Base-by-base conservation (phyloP, 176 grass and related monocot species). In the Dendrocalamus sinicus region DNA sequence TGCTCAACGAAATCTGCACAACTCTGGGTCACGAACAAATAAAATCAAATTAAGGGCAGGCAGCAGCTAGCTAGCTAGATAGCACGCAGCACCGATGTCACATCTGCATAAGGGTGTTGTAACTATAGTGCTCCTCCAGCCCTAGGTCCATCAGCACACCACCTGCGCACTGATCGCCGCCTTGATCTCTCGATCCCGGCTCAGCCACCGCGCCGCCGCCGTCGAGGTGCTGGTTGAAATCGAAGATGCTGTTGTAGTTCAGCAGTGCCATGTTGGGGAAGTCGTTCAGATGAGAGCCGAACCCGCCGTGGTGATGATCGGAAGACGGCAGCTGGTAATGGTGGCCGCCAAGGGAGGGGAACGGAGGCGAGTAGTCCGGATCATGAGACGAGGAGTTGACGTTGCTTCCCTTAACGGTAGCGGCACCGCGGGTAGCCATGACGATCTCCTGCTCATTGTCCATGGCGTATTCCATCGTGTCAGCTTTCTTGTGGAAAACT, bases 401-500 rank as follows among this genome's bases (percentile, higher is more conserved):
- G 51, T 80, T 59, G 43, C 32, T 32, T 3, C 52, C 63, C 11
- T 45, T 63, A 16, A 70, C 16, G 48, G 39, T 40, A 28, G 58
- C 22, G 10, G 52, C 17, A 9, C 58, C 8, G 9, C 54, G 32
- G 19, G 61, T 1, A 66, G 88, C 55, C 83, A 88, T 75, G 52
- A 28, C 7, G 30, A 81, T 43, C 6, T 77, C 81, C 0, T 76
- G 89, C 50, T 91, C 76, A 24, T 2, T 76, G 48, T 91, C 86
- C 83, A 86, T 72, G 75, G 11, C 3, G 65, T 86, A 86, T n/a
- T 84, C 84, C 59, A 78, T 50, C 10, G 75, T 70, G n/a, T 94
- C 86, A 15, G 65, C 89, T 58, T 91, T 94, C 84, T 94, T 94
- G 84, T 89, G 66, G 58, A 87, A 91, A 43, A 94, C 92, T 89